Conservation (phyloP, 2,329 filamentous ascomycete species). For the Penicillium vulpinum region DNA sequence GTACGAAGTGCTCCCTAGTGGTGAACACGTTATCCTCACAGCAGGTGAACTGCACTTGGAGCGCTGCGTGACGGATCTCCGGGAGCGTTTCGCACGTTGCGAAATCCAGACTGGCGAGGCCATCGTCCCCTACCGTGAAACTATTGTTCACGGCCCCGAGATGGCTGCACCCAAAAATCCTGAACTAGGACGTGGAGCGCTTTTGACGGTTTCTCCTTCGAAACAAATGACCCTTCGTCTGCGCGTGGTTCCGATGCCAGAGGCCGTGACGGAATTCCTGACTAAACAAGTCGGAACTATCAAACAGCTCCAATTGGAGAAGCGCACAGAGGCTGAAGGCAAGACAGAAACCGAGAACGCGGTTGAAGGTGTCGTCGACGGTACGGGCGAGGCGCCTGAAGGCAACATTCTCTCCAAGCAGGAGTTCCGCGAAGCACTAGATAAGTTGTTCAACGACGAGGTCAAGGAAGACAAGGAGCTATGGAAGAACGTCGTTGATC, state of each 20-base stretch:
- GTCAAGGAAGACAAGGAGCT: slow-evolving; percentile 71
- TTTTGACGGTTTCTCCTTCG: slow-evolving; percentile 73
- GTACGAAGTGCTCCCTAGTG: slow-evolving; percentile 89
- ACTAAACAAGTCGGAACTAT: slow-evolving; percentile 76
- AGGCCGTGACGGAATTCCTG: slow-evolving; percentile 79
- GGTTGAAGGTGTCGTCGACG: slow-evolving; percentile 54
- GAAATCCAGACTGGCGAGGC: slow-evolving; percentile 92
- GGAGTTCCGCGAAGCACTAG: slow-evolving; percentile 76
- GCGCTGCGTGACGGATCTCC: slow-evolving; percentile 86
- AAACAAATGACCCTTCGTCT: slow-evolving; percentile 80
- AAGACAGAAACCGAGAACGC: slow-evolving; percentile 41
- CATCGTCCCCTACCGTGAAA: slow-evolving; percentile 94
- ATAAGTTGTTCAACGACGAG: slow-evolving; percentile 62
- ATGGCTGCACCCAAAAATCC: slow-evolving; percentile 88
- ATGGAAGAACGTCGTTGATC: slow-evolving; percentile 75
- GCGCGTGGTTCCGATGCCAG: slow-evolving; percentile 75
- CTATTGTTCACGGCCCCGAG: slow-evolving; percentile 81
- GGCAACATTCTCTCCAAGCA: slow-evolving; percentile 65
- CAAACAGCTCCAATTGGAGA: slow-evolving; percentile 74
- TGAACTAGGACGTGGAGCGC: slow-evolving; percentile 79
- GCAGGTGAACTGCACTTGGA: slow-evolving; percentile 94
- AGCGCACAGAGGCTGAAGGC: slow-evolving; percentile 53
- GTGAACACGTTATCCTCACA: slow-evolving; percentile 92
- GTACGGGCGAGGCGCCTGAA: slow-evolving; percentile 55
- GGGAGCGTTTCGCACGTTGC: slow-evolving; percentile 88